Conservation (phyloP, 257 asterid species). For the Verbascum thapsus region DNA sequence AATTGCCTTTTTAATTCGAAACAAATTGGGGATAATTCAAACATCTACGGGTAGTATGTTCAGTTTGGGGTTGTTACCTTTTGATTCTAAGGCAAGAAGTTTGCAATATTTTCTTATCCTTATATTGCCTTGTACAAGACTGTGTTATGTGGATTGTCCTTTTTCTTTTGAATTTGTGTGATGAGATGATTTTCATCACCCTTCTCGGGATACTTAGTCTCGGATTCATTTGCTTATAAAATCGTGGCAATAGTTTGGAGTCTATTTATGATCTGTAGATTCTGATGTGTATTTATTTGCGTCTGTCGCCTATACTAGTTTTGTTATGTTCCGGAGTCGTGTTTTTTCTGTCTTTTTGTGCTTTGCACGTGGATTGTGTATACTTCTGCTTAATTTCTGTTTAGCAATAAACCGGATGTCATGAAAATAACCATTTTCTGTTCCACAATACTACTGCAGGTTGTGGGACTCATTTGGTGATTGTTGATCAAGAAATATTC, state of each 20-base stretch:
- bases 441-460: constrained; percentile 76
- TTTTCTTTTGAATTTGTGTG: not conserved
- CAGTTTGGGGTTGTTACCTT: not conserved
- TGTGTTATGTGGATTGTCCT: not conserved
- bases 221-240: not conserved
- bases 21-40: not conserved
- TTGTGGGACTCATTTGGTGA: constrained; percentile 68
- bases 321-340: not conserved
- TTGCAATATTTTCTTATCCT: not conserved
- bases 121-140: not conserved
- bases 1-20: not conserved
- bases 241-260: not conserved
- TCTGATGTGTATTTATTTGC: not conserved
- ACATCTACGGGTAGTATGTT: not conserved
- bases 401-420: constrained; percentile 32
- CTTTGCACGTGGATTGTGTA: constrained; percentile 4
- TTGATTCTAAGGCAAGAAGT: not conserved
- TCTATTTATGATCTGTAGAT: not conserved
- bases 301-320: not conserved
- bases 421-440: constrained; percentile 51
- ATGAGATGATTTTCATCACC: not conserved
- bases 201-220: not conserved
- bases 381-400: constrained; percentile 21
- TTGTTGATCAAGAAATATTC: constrained; percentile 59
- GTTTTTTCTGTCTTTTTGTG: not conserved